Evolutionary conservation across 306 rosid genomes (phyloP).

Genomic region (Prunus campanulata): DNA sequence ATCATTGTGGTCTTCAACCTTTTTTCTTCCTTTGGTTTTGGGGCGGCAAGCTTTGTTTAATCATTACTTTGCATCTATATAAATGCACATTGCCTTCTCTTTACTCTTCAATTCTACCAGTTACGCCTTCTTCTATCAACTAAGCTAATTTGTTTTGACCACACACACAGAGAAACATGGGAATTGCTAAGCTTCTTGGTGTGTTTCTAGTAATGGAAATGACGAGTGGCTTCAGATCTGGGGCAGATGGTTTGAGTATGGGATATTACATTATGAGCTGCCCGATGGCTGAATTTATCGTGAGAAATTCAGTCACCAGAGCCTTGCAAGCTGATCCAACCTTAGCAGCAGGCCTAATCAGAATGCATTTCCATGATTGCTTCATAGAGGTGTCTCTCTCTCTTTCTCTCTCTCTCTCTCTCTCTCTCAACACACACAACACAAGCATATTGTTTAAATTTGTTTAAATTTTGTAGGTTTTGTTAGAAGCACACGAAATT

Average conservation of each 20-base stretch:
- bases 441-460: background rate
- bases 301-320: conserved; percentile 40
- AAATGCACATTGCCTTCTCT: background rate
- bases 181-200: background rate
- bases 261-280: conserved; percentile 52
- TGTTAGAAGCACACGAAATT: no score
- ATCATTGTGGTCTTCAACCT: background rate
- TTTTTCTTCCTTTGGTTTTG: background rate
- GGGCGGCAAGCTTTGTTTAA: background rate
- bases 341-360: conserved; percentile 61
- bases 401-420: conserved; percentile 5
- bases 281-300: conserved; percentile 49
- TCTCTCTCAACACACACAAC: background rate
- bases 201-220: conserved; percentile 30
- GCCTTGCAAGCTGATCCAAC: conserved; percentile 65
- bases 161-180: background rate
- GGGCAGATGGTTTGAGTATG: conserved; percentile 51
- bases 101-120: background rate
- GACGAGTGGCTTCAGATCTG: conserved; percentile 28
- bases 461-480: no score
- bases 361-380: conserved; percentile 92
- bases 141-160: background rate
- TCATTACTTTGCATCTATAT: conserved; percentile 4
- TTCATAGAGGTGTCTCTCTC: conserved; percentile 54
- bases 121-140: background rate